Conservation (phyloP, 345 rosid species). For the Salix udensis region DNA sequence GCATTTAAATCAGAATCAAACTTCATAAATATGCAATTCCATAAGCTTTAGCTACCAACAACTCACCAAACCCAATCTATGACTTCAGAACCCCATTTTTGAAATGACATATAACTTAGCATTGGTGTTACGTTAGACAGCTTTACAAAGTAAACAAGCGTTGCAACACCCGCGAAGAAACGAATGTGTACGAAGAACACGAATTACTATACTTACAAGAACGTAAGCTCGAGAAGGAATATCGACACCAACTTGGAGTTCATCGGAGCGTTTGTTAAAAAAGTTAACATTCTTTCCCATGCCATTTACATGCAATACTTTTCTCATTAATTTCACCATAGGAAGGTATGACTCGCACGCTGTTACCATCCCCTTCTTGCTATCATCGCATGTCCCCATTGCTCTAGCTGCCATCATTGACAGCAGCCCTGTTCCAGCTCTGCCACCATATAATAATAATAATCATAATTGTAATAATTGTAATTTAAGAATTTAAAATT, state of each 20-base stretch:
- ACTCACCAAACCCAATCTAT: background rate
- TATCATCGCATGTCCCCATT: conserved; percentile 32
- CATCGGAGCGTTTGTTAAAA: conserved; percentile 80
- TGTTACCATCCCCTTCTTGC: conserved; percentile 47
- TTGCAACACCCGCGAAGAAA: background rate
- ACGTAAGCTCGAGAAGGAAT: conserved; percentile 68
- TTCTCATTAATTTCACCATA: conserved; percentile 85
- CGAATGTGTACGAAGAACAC: background rate
- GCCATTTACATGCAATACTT: conserved; percentile 65
- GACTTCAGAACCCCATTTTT: background rate
- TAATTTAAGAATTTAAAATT: background rate
- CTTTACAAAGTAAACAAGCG: background rate
- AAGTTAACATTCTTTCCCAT: conserved; percentile 52
- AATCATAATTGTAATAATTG: too few species aligned
- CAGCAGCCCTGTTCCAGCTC: conserved; percentile 93
- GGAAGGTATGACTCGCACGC: conserved; percentile 95
- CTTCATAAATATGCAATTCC: background rate
- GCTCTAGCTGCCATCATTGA: conserved; percentile 94
- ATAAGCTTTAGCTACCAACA: background rate
- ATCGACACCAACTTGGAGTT: conserved; percentile 58
- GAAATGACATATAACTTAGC: background rate
- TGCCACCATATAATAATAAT: conserved; percentile 16
- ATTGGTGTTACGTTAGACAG: background rate
- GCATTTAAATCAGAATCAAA: conserved; percentile 2
- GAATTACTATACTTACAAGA: conserved; percentile 48